These are phyloP conservation scores for Cladosporium sp. DNA, from an alignment of 2,329 filamentous ascomycete species.

Conservation along the genomic window DNA sequence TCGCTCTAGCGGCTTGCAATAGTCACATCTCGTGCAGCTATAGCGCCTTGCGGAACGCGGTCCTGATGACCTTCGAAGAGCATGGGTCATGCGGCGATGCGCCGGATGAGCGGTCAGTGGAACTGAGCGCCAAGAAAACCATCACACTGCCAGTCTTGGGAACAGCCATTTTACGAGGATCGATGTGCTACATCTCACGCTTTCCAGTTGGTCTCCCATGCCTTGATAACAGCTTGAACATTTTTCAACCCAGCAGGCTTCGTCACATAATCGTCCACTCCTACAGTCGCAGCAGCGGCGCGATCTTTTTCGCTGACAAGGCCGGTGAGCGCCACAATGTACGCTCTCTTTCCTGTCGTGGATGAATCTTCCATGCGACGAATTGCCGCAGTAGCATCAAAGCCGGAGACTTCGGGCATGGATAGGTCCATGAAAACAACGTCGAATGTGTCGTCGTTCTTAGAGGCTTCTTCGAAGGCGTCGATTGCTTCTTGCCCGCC, in stretches of 20 bases:
- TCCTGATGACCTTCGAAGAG: not conserved
- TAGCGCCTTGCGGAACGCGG: not conserved
- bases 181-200: not conserved
- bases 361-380: not conserved
- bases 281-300: slow-evolving; percentile 34
- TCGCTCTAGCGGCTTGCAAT: not conserved
- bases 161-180: not conserved
- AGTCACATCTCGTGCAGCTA: not conserved
- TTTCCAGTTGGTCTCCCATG: not conserved
- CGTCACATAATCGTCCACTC: slow-evolving; percentile 36
- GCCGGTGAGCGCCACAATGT: slow-evolving; percentile 31
- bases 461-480: not conserved
- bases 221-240: not conserved
- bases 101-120: too few relatives aligned
- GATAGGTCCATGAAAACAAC: slow-evolving; percentile 50
- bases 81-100: too few relatives aligned
- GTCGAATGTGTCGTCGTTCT: slow-evolving; percentile 26
- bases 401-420: slow-evolving; percentile 33
- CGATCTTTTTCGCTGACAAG: slow-evolving; percentile 25
- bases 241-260: not conserved
- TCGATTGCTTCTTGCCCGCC: not conserved
- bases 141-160: not conserved
- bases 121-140: not conserved
- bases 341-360: not conserved
- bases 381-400: slow-evolving; percentile 24